Evolutionary conservation across 129 eudicot genomes (phyloP).

Genomic region (Oenanthe sinensis): DNA sequence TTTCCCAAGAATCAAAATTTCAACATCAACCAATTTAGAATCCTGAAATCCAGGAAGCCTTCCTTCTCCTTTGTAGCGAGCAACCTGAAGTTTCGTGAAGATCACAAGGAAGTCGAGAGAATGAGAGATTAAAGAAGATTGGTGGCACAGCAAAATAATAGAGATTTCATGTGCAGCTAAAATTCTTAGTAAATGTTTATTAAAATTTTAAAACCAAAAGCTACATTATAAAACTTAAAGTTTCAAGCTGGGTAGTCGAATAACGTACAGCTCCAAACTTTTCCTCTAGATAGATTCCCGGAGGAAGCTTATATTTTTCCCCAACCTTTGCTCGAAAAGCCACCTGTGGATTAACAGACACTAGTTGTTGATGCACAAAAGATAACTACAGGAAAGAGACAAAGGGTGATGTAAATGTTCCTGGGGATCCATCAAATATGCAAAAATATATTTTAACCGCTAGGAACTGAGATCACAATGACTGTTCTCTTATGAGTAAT

Average conservation of each 20-base stretch:
- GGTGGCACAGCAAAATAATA: too few relatives aligned
- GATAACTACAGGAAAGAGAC: too few relatives aligned
- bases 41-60: background rate
- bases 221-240: too few relatives aligned
- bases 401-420: background rate
- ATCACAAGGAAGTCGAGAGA: too few relatives aligned
- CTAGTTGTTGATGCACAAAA: too few relatives aligned
- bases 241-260: too few relatives aligned
- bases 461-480: background rate
- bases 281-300: background rate
- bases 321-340: background rate
- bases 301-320: background rate
- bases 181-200: too few relatives aligned
- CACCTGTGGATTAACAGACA: background rate
- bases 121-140: background rate
- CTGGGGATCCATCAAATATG: background rate
- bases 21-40: background rate
- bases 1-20: too few relatives aligned
- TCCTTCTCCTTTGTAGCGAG: background rate
- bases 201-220: too few relatives aligned
- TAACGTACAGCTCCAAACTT: background rate
- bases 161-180: background rate
- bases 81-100: background rate
- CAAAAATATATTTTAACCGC: background rate
- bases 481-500: background rate